Base-by-base conservation (phyloP, 306 rosid genomes). In the Calophaca sinica region DNA sequence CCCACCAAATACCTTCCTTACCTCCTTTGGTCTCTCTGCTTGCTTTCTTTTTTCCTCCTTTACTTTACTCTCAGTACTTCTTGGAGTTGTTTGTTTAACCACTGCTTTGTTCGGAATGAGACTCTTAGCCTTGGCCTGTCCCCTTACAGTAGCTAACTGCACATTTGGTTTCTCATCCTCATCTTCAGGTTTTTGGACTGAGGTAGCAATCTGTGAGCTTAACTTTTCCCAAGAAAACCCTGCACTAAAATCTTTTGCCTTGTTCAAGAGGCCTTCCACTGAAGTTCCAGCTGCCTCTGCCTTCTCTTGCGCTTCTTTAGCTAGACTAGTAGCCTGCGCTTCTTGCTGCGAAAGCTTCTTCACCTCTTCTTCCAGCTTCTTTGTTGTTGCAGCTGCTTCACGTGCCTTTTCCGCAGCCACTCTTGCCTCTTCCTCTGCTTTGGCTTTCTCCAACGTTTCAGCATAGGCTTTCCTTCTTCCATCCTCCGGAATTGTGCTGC, bases 1-100 rank as follows among this genome's bases (percentile, higher is more conserved):
- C 42, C 99, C 99, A 31, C 99, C 99, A 76, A 92, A 90, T 67
- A 92, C 89, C 38, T 85, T 92, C 93, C 96, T 90, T 50, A 92
- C 94, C 57, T 86, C 89, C 73, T 80, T 86, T 42, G 79, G 29
- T 65, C 7, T 7, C 74, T 68, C 75, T 33, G 20, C 74, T 32
- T 29, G 36, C 75, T 87, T 88, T 9, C 84, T 71, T 53, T 74
- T 81, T 32, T 78, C 79, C 65, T 57, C 87, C 83, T 87, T 86
- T 26, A 78, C 39, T 74, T 87, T 93, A 41, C 63, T 38, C 15
- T 60, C 48, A 55, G 58, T 38, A 7, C 50, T 66, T 59, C 54
- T 74, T 33, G 80, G 80, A 35, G 78, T 12, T 35, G 86, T 9
- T 54, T 79, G 87, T 76, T 86, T 92, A 7, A 86, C 67, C 60